These are phyloP conservation scores for Warburgia ugandensis DNA, from an alignment of 164 flowering plant species.

Conservation along the genomic window DNA sequence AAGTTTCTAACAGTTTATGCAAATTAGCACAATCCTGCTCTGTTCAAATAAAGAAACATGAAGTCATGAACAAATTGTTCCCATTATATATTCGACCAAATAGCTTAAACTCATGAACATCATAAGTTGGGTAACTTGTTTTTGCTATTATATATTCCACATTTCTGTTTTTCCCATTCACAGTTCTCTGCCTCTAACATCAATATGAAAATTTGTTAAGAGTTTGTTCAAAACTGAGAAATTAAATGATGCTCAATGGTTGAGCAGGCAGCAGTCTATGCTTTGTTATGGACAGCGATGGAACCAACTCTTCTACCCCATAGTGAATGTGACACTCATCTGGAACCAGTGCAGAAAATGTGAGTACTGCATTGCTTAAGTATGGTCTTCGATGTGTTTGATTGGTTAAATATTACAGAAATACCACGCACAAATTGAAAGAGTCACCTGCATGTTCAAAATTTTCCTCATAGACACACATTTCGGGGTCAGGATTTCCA, in stretches of 20 bases:
- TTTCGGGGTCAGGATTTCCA: background rate
- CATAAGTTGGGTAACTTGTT: too few species aligned
- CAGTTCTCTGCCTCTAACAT: background rate
- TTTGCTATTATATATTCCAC: background rate
- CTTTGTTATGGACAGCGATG: constrained; percentile 42
- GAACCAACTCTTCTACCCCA: constrained; percentile 32
- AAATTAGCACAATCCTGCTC: too few species aligned
- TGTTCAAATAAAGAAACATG: too few species aligned
- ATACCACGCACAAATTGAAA: too few species aligned
- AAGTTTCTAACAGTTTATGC: background rate
- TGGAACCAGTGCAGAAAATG: constrained; percentile 37
- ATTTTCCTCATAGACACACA: too few species aligned
- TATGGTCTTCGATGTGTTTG: too few species aligned
- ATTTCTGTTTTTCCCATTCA: background rate
- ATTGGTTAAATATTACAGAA: too few species aligned
- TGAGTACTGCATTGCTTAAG: too few species aligned
- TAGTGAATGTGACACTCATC: constrained; percentile 21
- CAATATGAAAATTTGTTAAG: background rate
- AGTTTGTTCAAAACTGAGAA: background rate
- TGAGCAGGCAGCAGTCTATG: constrained; percentile 56
- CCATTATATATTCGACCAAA: too few species aligned
- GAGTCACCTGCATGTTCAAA: too few species aligned
- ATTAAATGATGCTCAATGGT: background rate
- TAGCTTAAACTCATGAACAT: too few species aligned
- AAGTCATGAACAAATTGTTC: too few species aligned